Evolutionary conservation across 2,329 filamentous ascomycete species (phyloP), one percentile per base, ranked within the genome.

Genomic region (Teratosphaeria zuluensis): DNA sequence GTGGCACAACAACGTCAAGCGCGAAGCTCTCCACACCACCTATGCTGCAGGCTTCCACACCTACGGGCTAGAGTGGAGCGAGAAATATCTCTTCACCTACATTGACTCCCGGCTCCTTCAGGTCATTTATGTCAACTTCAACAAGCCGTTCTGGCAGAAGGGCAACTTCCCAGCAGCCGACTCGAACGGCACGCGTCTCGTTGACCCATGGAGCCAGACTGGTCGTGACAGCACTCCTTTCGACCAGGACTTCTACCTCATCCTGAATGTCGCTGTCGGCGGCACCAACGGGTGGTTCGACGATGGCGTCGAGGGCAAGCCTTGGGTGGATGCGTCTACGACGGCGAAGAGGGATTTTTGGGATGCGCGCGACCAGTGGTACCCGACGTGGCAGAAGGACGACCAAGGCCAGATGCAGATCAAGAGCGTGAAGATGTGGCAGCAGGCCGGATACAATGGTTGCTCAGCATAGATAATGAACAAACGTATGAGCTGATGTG

Each of bases 41-140:
- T 95, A 87, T 72, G 74, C 84, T 33, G 74, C 77, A 1, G 81
- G 75, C 28, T 90, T 85, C 76, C 88, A 95, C 76, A 90, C 82
- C 0, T 95, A 85, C 67, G 90, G 90, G 14, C 73, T 95, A 2
- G 90, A 95, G 74, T 95, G 90, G 90, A 90, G 84, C 56, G 82
- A 92, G 66, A 92, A 92, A 73, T 94, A 95, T 72, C 77, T 94
- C 60, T 95, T 92, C 77, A 92, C 88, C 28, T 95, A 91, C 71
- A 81, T 95, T 76, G 87, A 94, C 78, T 87, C 83, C 53, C 85
- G 88, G 12, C 82, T 95, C 21, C 78, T 91, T 31, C 89, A 92
- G 72, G 88, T 92, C 56, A 80, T 90, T 62, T 95, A 91, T 77
- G 86, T 83, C 65, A 88, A 74, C 59, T 74, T 74, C 66, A 64